Evolutionary conservation across 2,329 filamentous ascomycete genomes (phyloP).

Genomic region (Pyrenophora teres): DNA sequence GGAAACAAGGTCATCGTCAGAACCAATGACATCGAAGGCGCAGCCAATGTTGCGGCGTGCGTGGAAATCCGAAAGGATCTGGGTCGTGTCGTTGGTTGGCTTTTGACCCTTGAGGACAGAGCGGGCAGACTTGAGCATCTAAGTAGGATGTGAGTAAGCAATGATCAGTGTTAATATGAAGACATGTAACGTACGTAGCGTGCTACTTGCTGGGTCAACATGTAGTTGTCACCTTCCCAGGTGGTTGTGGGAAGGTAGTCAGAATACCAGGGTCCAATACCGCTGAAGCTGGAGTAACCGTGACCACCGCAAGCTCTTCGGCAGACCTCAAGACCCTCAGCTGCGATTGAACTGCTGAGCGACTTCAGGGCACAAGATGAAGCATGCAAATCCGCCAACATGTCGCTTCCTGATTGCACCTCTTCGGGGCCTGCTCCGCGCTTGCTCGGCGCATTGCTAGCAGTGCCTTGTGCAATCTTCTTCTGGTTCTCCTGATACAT

Average conservation of each 20-base stretch:
- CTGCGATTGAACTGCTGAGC: slow-evolving; percentile 71
- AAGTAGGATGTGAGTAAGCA: slow-evolving; percentile 4
- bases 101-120: slow-evolving; percentile 68
- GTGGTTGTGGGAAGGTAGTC: slow-evolving; percentile 74
- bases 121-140: slow-evolving; percentile 75
- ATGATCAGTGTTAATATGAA: neutral
- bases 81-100: slow-evolving; percentile 69
- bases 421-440: slow-evolving; percentile 71
- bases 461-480: slow-evolving; percentile 59
- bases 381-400: slow-evolving; percentile 75
- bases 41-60: slow-evolving; percentile 70
- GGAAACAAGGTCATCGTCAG: slow-evolving; percentile 70
- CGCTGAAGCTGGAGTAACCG: slow-evolving; percentile 74
- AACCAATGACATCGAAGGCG: slow-evolving; percentile 74
- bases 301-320: slow-evolving; percentile 78
- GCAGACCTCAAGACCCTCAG: slow-evolving; percentile 75
- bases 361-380: slow-evolving; percentile 79
- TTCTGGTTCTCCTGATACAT: slow-evolving; percentile 75
- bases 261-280: slow-evolving; percentile 75
- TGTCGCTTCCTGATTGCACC: slow-evolving; percentile 66
- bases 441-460: slow-evolving; percentile 38
- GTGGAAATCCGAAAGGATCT: slow-evolving; percentile 68
- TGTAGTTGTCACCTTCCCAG: slow-evolving; percentile 82
- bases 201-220: slow-evolving; percentile 79
- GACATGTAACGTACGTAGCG: slow-evolving; percentile 60